Percentiles rank a stretch among this genome's conserved stretches.
Conservation (phyloP, 73 alveolate genomes). For the Symbiodinium natans region DNA sequence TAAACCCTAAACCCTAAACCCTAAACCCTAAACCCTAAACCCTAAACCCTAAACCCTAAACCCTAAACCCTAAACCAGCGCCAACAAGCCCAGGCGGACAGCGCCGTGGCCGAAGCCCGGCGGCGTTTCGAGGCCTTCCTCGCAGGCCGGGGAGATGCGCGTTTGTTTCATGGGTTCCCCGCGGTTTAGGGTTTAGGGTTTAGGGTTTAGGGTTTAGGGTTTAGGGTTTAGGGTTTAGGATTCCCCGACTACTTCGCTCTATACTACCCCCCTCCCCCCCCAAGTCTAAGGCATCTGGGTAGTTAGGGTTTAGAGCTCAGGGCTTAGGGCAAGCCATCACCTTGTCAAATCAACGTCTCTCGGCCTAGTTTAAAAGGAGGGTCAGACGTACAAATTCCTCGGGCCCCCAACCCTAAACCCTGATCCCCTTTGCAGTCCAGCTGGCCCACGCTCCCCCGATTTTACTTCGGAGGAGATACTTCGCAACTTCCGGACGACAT, state of each 20-base stretch:
- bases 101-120: constrained; percentile 51
- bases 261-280: too few relatives aligned
- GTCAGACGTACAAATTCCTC: too few relatives aligned
- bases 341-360: too few relatives aligned
- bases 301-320: background rate
- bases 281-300: background rate
- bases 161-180: background rate
- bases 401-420: background rate
- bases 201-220: background rate
- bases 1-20: background rate
- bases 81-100: constrained; percentile 7
- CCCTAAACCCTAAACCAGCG: background rate
- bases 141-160: constrained; percentile 13
- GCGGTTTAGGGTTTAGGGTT: background rate
- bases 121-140: constrained; percentile 58
- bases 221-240: background rate
- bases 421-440: background rate
- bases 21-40: background rate
- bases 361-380: too few relatives aligned
- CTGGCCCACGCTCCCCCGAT: background rate
- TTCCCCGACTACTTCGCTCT: too few relatives aligned
- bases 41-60: background rate
- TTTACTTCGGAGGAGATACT: background rate
- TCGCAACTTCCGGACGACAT: constrained; percentile 45
- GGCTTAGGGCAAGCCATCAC: too few relatives aligned